These are phyloP conservation scores for Citrus maxima DNA, from an alignment of 345 rosid species.

Conservation along the genomic window DNA sequence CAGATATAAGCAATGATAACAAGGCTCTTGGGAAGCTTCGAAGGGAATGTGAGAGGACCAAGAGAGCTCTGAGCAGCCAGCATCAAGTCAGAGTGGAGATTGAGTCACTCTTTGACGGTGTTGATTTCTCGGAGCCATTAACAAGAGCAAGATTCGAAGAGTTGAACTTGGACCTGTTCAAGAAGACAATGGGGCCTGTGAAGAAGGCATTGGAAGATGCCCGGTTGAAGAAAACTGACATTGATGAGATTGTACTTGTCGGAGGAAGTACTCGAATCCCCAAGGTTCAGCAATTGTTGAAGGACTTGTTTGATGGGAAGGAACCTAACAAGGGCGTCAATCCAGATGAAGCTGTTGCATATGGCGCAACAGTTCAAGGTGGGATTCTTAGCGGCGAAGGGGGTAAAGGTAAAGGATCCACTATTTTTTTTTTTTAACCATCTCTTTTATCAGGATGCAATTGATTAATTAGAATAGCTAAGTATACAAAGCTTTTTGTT, in stretches of 20 bases:
- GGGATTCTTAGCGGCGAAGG: slow-evolving; percentile 48
- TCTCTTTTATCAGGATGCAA: too few relatives aligned
- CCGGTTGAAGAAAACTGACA: slow-evolving; percentile 29
- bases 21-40: slow-evolving; percentile 50
- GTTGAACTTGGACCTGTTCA: slow-evolving; percentile 50
- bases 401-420: slow-evolving; percentile 25
- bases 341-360: slow-evolving; percentile 64
- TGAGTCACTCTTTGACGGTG: slow-evolving; percentile 48
- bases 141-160: slow-evolving; percentile 54
- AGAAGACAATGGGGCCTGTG: slow-evolving; percentile 51
- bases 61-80: slow-evolving; percentile 50
- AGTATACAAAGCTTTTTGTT: neutral
- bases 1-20: slow-evolving; percentile 42
- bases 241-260: slow-evolving; percentile 56
- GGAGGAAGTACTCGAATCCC: slow-evolving; percentile 63
- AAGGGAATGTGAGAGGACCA: slow-evolving; percentile 54
- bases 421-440: too few relatives aligned
- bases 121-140: slow-evolving; percentile 53
- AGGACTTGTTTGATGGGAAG: slow-evolving; percentile 50
- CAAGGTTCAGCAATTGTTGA: slow-evolving; percentile 45
- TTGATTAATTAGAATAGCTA: too few relatives aligned
- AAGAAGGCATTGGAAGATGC: slow-evolving; percentile 49
- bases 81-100: slow-evolving; percentile 48
- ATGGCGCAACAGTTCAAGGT: slow-evolving; percentile 62
- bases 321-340: slow-evolving; percentile 47